These are phyloP conservation scores for Cryptosporidium andersoni DNA, from an alignment of 169 alveolate species.

Conservation along the genomic window DNA sequence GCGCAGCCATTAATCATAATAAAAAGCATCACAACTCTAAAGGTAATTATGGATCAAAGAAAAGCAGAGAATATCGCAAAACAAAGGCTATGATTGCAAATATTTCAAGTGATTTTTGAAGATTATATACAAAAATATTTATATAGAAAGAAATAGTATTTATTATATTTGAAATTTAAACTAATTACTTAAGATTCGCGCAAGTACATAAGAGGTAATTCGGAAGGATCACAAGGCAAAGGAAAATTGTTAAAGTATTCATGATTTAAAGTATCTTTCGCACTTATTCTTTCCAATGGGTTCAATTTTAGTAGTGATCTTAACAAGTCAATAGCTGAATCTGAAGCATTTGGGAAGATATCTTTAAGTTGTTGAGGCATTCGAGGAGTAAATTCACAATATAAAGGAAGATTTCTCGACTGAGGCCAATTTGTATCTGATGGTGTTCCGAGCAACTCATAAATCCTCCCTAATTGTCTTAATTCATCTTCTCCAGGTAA, in stretches of 20 bases:
- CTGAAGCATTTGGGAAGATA: slow-evolving; percentile 62
- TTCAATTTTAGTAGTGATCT: slow-evolving; percentile 76
- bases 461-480: slow-evolving; percentile 85
- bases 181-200: neutral
- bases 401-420: slow-evolving; percentile 42
- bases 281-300: slow-evolving; percentile 83
- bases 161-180: neutral
- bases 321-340: slow-evolving; percentile 72
- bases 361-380: slow-evolving; percentile 22
- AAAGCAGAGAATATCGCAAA: slow-evolving; percentile 64
- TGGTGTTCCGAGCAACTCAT: slow-evolving; percentile 85
- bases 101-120: slow-evolving; percentile 19
- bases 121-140: neutral
- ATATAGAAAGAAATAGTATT: neutral
- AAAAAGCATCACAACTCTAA: slow-evolving; percentile 35
- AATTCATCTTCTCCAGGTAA: slow-evolving; percentile 89
- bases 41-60: slow-evolving; percentile 50
- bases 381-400: slow-evolving; percentile 65
- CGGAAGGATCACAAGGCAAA: slow-evolving; percentile 65
- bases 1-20: slow-evolving; percentile 4
- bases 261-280: slow-evolving; percentile 83
- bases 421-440: slow-evolving; percentile 72
- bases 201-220: slow-evolving; percentile 35
- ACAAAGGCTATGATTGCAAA: slow-evolving; percentile 63
- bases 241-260: slow-evolving; percentile 77